These are phyloP conservation scores for Pseudozyma sp. DNA, from an alignment of 1,284 basidiomycete genomes.

Conservation along the genomic window DNA sequence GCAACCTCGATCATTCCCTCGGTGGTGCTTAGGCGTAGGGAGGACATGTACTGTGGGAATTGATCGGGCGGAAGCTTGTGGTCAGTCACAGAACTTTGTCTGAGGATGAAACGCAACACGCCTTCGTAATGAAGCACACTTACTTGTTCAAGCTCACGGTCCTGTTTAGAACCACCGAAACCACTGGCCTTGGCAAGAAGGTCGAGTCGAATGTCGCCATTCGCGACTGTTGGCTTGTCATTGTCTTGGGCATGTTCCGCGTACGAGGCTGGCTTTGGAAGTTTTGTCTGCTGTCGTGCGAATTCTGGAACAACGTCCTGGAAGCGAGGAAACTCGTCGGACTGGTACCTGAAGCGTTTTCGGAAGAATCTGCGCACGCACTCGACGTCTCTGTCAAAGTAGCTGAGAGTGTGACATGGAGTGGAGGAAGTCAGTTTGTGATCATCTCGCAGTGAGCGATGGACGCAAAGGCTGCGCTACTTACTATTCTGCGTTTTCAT, in stretches of 20 bases:
- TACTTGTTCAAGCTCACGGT: constrained; percentile 56
- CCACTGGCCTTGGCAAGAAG: constrained; percentile 62
- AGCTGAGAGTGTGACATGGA: constrained; percentile 73
- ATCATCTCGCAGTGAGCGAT: too few species aligned
- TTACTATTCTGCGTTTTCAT: constrained; percentile 95
- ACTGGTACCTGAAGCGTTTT: constrained; percentile 91
- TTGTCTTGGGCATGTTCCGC: constrained; percentile 9
- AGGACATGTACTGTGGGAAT: constrained; percentile 45
- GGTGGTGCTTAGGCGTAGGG: constrained; percentile 41
- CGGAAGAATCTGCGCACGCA: constrained; percentile 95
- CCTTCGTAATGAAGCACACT: constrained; percentile 5
- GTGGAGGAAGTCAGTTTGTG: background rate
- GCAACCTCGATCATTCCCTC: constrained; percentile 45
- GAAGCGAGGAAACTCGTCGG: constrained; percentile 79
- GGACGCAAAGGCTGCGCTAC: constrained; percentile 58
- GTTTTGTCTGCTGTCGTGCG: constrained; percentile 32
- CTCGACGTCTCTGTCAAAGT: constrained; percentile 97
- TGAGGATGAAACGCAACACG: too few species aligned
- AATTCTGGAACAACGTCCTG: constrained; percentile 51
- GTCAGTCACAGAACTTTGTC: too few species aligned
- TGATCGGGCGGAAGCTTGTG: too few species aligned
- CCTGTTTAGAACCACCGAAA: constrained; percentile 51
- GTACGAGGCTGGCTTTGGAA: constrained; percentile 21
- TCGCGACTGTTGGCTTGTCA: background rate
- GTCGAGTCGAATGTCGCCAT: constrained; percentile 51